Evolutionary conservation across 2,329 filamentous ascomycete species (phyloP).

Genomic region (Aschersonia sp.): DNA sequence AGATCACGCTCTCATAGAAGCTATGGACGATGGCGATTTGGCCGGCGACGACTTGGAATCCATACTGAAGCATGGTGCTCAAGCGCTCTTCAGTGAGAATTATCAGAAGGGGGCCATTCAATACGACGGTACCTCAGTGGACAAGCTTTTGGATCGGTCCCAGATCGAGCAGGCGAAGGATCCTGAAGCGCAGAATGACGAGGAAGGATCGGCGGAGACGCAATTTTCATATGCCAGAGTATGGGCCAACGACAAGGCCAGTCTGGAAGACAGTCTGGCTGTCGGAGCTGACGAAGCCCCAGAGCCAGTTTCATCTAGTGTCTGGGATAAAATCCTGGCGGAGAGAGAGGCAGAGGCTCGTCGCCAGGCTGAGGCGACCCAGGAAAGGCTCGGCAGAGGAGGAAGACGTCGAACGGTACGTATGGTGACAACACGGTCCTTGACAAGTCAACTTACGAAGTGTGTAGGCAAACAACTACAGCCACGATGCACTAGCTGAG

Average conservation of each 20-base stretch:
- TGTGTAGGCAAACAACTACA: slow-evolving; percentile 20
- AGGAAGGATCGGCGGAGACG: slow-evolving; percentile 53
- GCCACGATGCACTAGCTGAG: slow-evolving; percentile 10
- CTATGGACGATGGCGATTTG: slow-evolving; percentile 73
- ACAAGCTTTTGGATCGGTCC: slow-evolving; percentile 78
- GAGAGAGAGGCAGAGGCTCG: slow-evolving; percentile 67
- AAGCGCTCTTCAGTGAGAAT: slow-evolving; percentile 70
- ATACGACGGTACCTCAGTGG: slow-evolving; percentile 73
- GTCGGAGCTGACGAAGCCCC: slow-evolving; percentile 35
- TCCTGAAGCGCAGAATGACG: slow-evolving; percentile 22
- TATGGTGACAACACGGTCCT: not conserved
- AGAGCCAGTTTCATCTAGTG: slow-evolving; percentile 44
- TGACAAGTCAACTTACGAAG: not conserved
- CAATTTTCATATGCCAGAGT: slow-evolving; percentile 84
- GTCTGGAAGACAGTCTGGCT: slow-evolving; percentile 47
- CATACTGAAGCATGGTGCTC: slow-evolving; percentile 75
- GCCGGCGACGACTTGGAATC: slow-evolving; percentile 69
- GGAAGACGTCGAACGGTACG: slow-evolving; percentile 48
- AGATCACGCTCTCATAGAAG: slow-evolving; percentile 87
- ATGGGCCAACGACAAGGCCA: slow-evolving; percentile 71
- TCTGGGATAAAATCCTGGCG: slow-evolving; percentile 84
- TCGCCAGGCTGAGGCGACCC: slow-evolving; percentile 51
- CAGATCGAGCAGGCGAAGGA: slow-evolving; percentile 56
- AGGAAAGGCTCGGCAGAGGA: slow-evolving; percentile 72
- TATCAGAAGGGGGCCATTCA: slow-evolving; percentile 56